These are phyloP conservation scores for Euphorbia corollata DNA, from an alignment of 441 rosid species.

Conservation along the genomic window DNA sequence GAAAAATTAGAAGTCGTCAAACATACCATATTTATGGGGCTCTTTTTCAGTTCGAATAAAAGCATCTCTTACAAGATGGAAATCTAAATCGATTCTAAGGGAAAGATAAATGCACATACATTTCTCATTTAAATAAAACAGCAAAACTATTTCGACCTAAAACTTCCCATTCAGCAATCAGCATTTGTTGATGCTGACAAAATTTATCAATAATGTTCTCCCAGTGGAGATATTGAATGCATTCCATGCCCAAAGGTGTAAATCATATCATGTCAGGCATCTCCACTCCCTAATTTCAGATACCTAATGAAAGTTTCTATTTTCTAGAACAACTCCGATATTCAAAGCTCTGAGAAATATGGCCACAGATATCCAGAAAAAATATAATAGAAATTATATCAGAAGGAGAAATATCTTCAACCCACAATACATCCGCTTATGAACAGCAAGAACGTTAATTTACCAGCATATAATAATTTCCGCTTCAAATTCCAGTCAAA, in stretches of 20 bases:
- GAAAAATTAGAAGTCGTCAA: background rate
- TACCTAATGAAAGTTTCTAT: background rate
- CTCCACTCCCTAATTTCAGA: background rate
- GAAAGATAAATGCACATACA: background rate
- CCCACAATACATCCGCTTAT: background rate
- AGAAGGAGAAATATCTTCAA: background rate
- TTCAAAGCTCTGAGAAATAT: background rate
- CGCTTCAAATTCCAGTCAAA: constrained; percentile 11
- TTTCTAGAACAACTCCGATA: background rate
- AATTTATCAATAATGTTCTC: background rate
- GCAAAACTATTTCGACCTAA: background rate
- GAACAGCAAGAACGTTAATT: background rate
- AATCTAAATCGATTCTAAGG: background rate
- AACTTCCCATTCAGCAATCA: background rate
- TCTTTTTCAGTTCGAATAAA: background rate
- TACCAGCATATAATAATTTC: background rate
- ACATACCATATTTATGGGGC: background rate
- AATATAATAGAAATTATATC: background rate
- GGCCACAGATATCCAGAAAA: background rate
- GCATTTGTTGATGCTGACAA: background rate
- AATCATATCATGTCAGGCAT: background rate
- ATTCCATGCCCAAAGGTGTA: background rate
- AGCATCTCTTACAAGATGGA: background rate
- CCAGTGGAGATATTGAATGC: background rate
- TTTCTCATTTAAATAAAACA: background rate